These are phyloP conservation scores for Whalleya microplaca DNA, from an alignment of 2,329 filamentous ascomycete genomes.

Conservation along the genomic window DNA sequence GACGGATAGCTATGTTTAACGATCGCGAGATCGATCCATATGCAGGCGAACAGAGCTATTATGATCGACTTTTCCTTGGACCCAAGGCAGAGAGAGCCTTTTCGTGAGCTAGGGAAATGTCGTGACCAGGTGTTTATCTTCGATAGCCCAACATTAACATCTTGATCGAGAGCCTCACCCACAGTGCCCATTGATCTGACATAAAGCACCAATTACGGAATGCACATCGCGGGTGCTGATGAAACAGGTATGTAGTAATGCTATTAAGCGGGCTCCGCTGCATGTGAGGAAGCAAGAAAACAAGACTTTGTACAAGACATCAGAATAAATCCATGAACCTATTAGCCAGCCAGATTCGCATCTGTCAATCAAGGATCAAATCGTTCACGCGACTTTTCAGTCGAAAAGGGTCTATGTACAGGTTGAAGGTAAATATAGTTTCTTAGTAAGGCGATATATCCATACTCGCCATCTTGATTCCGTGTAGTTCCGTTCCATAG, in stretches of 20 bases:
- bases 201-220: not conserved
- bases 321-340: conserved; percentile 4
- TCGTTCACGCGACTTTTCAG: conserved; percentile 18
- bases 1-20: conserved; percentile 21
- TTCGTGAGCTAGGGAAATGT: too few species aligned
- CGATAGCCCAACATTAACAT: not conserved
- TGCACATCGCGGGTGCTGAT: not conserved
- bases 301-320: conserved; percentile 8
- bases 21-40: conserved; percentile 12
- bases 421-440: conserved; percentile 15
- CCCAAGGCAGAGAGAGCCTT: not conserved
- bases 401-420: conserved; percentile 30
- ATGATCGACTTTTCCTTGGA: not conserved
- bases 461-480: conserved; percentile 21
- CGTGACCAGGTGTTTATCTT: not conserved
- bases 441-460: conserved; percentile 19
- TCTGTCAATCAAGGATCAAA: conserved; percentile 17
- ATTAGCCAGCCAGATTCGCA: conserved; percentile 16
- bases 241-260: not conserved
- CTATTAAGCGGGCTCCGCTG: not conserved
- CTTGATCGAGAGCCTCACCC: not conserved
- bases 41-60: conserved; percentile 2
- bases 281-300: conserved; percentile 10
- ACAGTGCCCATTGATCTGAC: not conserved
- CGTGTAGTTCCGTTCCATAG: conserved; percentile 25